A percentile compares a stretch with the other conserved stretches of the same genome.
phyloP scores from a whole-genome alignment of 768 basidiomycete genomes.

The Macrocybe gigantea region DNA sequence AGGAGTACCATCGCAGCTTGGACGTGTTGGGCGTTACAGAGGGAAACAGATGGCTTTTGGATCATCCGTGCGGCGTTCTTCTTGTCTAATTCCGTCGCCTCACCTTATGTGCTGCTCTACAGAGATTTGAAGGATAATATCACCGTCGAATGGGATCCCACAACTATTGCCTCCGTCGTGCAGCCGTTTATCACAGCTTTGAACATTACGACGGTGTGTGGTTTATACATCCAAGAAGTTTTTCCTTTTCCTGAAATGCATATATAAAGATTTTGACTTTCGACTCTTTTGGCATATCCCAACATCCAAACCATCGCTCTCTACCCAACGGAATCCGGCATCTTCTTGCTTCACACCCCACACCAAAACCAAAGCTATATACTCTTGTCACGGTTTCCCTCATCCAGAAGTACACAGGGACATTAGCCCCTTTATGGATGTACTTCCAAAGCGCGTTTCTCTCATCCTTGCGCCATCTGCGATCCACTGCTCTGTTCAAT shows the following conservation, averaged over 20 bases:
- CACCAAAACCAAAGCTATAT: conserved; percentile 38
- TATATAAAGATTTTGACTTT: conserved; percentile 74
- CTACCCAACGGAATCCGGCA: conserved; percentile 50
- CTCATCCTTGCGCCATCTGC: conserved; percentile 6
- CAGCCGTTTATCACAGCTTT: conserved; percentile 51
- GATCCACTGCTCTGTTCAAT: not conserved
- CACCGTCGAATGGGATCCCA: conserved; percentile 55
- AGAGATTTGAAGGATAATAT: conserved; percentile 75
- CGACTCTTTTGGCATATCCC: conserved; percentile 70
- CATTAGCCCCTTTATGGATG: conserved; percentile 35
- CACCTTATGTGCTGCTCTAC: conserved; percentile 5
- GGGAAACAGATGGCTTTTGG: conserved; percentile 52
- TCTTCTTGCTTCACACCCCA: conserved; percentile 25
- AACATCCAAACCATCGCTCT: conserved; percentile 82
- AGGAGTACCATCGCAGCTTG: conserved; percentile 60
- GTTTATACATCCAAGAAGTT: conserved; percentile 6
- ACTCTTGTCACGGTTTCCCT: conserved; percentile 55
- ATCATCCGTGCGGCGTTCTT: conserved; percentile 58
- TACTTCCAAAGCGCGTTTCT: conserved; percentile 41
- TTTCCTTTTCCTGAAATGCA: conserved; percentile 2
- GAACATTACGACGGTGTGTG: conserved; percentile 56
- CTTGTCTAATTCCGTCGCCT: conserved; percentile 1
- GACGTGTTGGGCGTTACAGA: conserved; percentile 58
- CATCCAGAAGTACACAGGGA: conserved; percentile 53
- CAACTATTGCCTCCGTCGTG: conserved; percentile 52